These are phyloP conservation scores for Talaromyces sp. DNA, from an alignment of 2,329 filamentous ascomycete species.

Conservation along the genomic window DNA sequence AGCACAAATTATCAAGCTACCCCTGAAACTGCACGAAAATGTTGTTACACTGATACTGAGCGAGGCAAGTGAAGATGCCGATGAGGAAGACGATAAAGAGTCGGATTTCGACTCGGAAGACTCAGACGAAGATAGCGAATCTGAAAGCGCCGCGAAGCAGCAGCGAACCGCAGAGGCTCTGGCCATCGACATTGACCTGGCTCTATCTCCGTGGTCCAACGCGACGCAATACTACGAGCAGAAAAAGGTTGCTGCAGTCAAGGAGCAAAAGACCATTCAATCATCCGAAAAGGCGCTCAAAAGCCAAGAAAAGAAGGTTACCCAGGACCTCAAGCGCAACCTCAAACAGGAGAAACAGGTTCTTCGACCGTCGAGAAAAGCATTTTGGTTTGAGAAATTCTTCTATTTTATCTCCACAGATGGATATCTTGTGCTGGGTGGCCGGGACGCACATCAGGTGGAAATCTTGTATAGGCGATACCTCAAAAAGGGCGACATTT, in stretches of 20 bases:
- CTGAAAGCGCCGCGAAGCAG: slow-evolving; percentile 38
- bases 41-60: slow-evolving; percentile 73
- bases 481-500: slow-evolving; percentile 82
- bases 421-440: slow-evolving; percentile 79
- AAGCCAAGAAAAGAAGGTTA: slow-evolving; percentile 83
- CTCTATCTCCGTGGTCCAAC: slow-evolving; percentile 78
- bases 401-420: slow-evolving; percentile 93
- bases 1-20: slow-evolving; percentile 78
- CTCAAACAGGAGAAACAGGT: slow-evolving; percentile 89
- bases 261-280: slow-evolving; percentile 78
- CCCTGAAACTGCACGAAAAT: slow-evolving; percentile 86
- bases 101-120: slow-evolving; percentile 56
- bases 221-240: slow-evolving; percentile 89
- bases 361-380: slow-evolving; percentile 73
- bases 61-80: slow-evolving; percentile 58
- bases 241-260: slow-evolving; percentile 74
- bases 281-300: slow-evolving; percentile 80
- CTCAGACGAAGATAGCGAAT: slow-evolving; percentile 42
- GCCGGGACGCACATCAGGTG: slow-evolving; percentile 81
- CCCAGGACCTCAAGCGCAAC: slow-evolving; percentile 75
- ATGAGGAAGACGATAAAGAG: slow-evolving; percentile 58
- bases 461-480: slow-evolving; percentile 87
- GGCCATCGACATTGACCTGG: slow-evolving; percentile 77
- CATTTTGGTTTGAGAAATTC: slow-evolving; percentile 97
- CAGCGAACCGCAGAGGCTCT: slow-evolving; percentile 43